Percentiles rank a stretch among this genome's conserved stretches.
phyloP scores from a whole-genome alignment of 2,329 filamentous ascomycete genomes.

The Alternaria longipes region DNA sequence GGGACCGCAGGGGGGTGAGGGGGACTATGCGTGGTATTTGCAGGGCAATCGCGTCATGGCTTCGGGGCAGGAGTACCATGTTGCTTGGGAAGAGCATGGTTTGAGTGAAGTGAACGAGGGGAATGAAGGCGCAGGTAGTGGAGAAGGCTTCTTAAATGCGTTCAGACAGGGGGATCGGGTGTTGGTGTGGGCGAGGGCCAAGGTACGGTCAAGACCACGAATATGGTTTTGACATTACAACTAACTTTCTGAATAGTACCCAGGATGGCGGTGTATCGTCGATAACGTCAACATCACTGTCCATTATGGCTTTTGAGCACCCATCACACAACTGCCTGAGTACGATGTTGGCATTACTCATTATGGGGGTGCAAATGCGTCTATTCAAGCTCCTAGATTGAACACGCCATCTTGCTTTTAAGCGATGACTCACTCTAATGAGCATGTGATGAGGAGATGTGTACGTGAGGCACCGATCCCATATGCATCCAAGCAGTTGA shows the following conservation, averaged over 20 bases:
- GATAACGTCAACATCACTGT: conserved; percentile 30
- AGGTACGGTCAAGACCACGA: conserved; percentile 29
- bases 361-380: neutral
- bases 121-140: conserved; percentile 38
- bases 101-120: conserved; percentile 13
- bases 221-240: too few relatives aligned
- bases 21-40: conserved; percentile 42
- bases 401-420: neutral
- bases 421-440: too few relatives aligned
- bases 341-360: neutral
- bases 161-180: conserved; percentile 40
- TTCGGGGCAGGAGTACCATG: conserved; percentile 18
- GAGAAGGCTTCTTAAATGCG: conserved; percentile 37
- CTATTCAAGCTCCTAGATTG: neutral
- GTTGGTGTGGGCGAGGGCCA: conserved; percentile 45
- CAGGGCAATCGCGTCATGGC: conserved; percentile 43
- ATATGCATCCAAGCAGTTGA: neutral
- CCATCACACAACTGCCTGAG: neutral
- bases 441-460: neutral
- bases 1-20: conserved; percentile 37
- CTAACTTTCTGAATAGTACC: conserved; percentile 32
- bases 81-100: conserved; percentile 30
- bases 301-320: conserved; percentile 30
- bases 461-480: neutral
- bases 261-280: conserved; percentile 42